These are phyloP conservation scores for Tetracladium marchalianum DNA, from an alignment of 495 filamentous ascomycete genomes.

Conservation along the genomic window DNA sequence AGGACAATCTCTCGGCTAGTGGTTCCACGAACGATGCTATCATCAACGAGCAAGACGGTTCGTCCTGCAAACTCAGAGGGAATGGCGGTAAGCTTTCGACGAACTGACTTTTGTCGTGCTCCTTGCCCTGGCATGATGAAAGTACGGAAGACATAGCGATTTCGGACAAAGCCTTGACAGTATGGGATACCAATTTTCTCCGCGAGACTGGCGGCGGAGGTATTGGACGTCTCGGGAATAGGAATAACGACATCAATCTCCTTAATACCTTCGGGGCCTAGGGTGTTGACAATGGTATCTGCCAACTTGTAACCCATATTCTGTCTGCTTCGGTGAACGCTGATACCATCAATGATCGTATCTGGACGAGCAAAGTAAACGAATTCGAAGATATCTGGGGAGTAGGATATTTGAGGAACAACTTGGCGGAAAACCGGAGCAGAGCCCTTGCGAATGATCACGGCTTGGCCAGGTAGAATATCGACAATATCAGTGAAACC, in stretches of 20 bases:
- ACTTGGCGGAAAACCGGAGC: conserved; percentile 73
- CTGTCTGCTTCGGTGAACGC: conserved; percentile 76
- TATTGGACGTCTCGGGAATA: conserved; percentile 81
- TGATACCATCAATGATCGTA: conserved; percentile 86
- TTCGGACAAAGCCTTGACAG: conserved; percentile 84
- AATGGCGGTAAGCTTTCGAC: conserved; percentile 75
- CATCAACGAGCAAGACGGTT: conserved; percentile 81
- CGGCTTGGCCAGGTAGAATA: conserved; percentile 84
- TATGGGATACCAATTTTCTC: conserved; percentile 70
- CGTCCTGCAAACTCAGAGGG: conserved; percentile 76
- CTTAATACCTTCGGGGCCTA: conserved; percentile 65
- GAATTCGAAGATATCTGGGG: conserved; percentile 94
- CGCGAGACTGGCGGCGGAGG: conserved; percentile 71
- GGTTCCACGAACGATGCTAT: conserved; percentile 89
- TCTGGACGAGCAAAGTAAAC: conserved; percentile 83
- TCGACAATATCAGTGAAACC: conserved; percentile 76
- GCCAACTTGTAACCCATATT: conserved; percentile 90
- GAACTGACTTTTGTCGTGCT: conserved; percentile 68
- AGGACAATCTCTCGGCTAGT: conserved; percentile 84
- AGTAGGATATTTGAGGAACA: conserved; percentile 57
- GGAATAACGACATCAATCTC: conserved; percentile 89
- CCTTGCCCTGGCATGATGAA: conserved; percentile 93
- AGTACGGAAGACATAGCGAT: conserved; percentile 90
- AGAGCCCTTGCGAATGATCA: conserved; percentile 81
- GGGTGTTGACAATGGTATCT: conserved; percentile 59